phyloP scores from a whole-genome alignment of 1,139 yeast species.

The Saccharomyces uvarum region DNA sequence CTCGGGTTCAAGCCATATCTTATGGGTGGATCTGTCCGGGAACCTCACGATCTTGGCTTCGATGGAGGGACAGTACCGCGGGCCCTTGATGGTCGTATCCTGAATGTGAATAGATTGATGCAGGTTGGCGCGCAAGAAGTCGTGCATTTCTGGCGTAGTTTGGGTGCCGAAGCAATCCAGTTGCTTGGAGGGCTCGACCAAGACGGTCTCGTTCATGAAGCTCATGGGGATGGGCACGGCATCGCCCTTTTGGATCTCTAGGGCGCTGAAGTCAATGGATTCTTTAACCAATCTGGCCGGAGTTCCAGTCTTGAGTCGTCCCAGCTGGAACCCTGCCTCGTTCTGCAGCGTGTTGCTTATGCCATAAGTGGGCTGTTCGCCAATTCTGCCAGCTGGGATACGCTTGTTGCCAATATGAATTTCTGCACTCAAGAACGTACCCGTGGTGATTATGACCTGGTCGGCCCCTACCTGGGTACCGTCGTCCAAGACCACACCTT shows the following conservation, averaged over 20 bases:
- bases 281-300: constrained; percentile 79
- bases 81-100: constrained; percentile 85
- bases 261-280: constrained; percentile 56
- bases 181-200: constrained; percentile 44
- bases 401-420: constrained; percentile 79
- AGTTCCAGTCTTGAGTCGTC: constrained; percentile 92
- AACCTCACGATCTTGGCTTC: constrained; percentile 84
- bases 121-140: constrained; percentile 58
- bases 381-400: constrained; percentile 87
- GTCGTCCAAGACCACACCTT: constrained; percentile 65
- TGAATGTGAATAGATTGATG: constrained; percentile 82
- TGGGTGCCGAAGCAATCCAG: constrained; percentile 67
- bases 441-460: constrained; percentile 84
- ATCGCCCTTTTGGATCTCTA: constrained; percentile 72
- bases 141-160: constrained; percentile 72
- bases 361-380: constrained; percentile 88
- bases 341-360: constrained; percentile 61
- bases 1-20: constrained; percentile 95
- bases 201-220: constrained; percentile 61
- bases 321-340: constrained; percentile 73
- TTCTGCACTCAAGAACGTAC: constrained; percentile 91
- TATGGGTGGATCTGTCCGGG: constrained; percentile 65
- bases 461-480: constrained; percentile 55
- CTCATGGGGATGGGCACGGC: constrained; percentile 85
- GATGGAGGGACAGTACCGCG: constrained; percentile 94